These are phyloP conservation scores for Helicocarpus griseus DNA, from an alignment of 2,329 filamentous ascomycete genomes.

Conservation along the genomic window DNA sequence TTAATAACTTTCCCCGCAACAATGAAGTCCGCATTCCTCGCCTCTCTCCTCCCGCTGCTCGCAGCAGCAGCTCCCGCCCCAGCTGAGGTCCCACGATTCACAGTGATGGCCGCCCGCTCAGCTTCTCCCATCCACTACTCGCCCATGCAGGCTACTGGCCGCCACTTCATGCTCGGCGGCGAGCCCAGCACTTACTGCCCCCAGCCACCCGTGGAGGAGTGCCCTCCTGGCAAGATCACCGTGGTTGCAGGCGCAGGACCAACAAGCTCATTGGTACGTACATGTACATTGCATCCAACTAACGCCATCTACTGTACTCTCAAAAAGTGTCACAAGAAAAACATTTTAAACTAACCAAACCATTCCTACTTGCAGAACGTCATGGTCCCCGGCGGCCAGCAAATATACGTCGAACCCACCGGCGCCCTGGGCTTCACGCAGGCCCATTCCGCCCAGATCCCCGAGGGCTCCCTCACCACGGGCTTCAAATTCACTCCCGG, in stretches of 20 bases:
- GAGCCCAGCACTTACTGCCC: conserved; percentile 43
- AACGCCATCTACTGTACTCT: too few species aligned
- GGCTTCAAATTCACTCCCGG: conserved; percentile 38
- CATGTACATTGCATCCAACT: too few species aligned
- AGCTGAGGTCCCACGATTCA: conserved; percentile 12
- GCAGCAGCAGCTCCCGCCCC: conserved; percentile 6
- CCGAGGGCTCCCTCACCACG: conserved; percentile 40
- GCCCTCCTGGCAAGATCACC: too few species aligned
- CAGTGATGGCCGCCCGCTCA: conserved; percentile 17
- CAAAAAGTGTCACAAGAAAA: too few species aligned
- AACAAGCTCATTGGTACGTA: conserved; percentile 42
- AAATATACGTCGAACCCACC: conserved; percentile 46
- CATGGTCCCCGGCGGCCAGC: conserved; percentile 54
- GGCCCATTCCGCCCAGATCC: conserved; percentile 46
- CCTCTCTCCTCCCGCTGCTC: conserved; percentile 8
- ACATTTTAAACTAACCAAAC: too few species aligned
- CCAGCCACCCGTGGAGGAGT: conserved; percentile 25
- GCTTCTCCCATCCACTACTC: conserved; percentile 35
- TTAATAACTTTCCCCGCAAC: too few species aligned
- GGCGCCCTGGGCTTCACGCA: conserved; percentile 48
- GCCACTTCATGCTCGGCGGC: conserved; percentile 43
- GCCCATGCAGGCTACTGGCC: conserved; percentile 38
- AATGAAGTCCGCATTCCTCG: conserved; percentile 7
- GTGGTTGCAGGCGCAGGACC: too few species aligned
- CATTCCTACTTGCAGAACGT: conserved; percentile 35